Evolutionary conservation across 371 early-diverging fungal genomes (phyloP).

Genomic region (Neoconidiobolus thromboides): DNA sequence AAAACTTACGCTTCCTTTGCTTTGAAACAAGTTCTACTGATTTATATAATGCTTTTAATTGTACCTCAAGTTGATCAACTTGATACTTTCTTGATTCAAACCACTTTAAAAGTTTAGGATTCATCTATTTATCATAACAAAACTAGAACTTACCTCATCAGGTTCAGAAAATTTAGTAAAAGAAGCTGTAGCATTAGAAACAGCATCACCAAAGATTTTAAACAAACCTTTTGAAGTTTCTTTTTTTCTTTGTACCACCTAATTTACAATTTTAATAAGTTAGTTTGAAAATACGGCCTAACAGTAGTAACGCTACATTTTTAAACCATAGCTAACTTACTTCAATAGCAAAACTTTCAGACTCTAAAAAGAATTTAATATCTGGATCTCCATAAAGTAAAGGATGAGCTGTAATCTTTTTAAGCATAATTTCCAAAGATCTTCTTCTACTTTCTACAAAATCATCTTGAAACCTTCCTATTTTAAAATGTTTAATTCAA

Average conservation of each 20-base stretch:
- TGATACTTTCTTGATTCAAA: constrained; percentile 59
- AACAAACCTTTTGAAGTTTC: constrained; percentile 26
- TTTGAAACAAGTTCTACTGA: constrained; percentile 61
- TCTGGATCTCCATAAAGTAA: constrained; percentile 65
- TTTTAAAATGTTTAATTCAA: neutral
- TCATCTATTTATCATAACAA: neutral
- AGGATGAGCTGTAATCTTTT: constrained; percentile 65
- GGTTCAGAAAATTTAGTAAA: constrained; percentile 26
- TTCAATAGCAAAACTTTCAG: constrained; percentile 58
- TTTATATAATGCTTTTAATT: constrained; percentile 60
- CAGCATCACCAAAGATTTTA: constrained; percentile 27
- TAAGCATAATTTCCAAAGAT: constrained; percentile 64
- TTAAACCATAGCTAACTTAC: constrained; percentile 12
- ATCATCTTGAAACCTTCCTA: constrained; percentile 84
- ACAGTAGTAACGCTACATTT: neutral
- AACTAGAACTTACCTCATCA: constrained; percentile 17
- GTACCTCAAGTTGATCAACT: constrained; percentile 63
- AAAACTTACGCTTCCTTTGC: constrained; percentile 43
- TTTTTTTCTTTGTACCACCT: constrained; percentile 23
- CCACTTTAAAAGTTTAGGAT: constrained; percentile 22
- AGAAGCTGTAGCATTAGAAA: constrained; percentile 18
- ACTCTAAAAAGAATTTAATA: constrained; percentile 70
- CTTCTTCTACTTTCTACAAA: constrained; percentile 79
- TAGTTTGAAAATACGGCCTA: neutral
- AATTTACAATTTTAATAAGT: neutral